Conservation (phyloP, 2,329 filamentous ascomycete species). For the Cladosporium sp. region DNA sequence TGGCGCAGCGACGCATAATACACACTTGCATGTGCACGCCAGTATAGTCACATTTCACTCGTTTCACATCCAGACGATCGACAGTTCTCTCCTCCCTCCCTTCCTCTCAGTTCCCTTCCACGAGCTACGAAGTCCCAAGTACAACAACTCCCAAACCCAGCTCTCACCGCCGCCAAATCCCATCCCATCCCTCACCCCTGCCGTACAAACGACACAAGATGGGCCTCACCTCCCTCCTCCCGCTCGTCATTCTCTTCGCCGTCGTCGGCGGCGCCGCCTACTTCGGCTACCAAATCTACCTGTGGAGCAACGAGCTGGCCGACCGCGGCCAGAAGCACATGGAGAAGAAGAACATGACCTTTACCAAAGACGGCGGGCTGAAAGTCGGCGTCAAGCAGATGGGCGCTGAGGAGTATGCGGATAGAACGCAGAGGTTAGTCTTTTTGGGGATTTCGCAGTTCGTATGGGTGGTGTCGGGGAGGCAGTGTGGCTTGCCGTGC, state of each 20-base stretch:
- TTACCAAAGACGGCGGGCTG: conserved; percentile 69
- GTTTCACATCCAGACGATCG: too few species aligned
- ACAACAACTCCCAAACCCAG: too few species aligned
- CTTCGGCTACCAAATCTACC: conserved; percentile 67
- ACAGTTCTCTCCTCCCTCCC: background rate
- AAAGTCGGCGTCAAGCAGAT: conserved; percentile 67
- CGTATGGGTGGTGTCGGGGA: too few species aligned
- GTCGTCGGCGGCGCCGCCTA: conserved; percentile 57
- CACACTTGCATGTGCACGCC: conserved; percentile 1
- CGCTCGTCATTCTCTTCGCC: conserved; percentile 61
- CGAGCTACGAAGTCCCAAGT: background rate
- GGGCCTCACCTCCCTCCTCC: conserved; percentile 45
- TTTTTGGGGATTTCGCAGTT: too few species aligned
- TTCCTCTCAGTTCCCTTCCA: background rate
- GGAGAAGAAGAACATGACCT: conserved; percentile 70
- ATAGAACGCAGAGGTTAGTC: conserved; percentile 60
- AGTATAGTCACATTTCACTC: background rate
- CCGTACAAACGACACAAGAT: conserved; percentile 34
- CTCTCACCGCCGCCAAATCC: background rate
- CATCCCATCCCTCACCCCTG: background rate
- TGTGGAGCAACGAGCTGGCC: conserved; percentile 63
- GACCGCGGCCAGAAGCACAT: conserved; percentile 64
- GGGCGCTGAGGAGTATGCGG: conserved; percentile 66
- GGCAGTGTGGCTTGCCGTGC: too few species aligned
- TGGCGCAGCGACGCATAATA: conserved; percentile 3